Percentiles rank a stretch among this genome's conserved stretches.
These are phyloP conservation scores for Suillus subaureus DNA, from an alignment of 768 basidiomycete genomes.

Conservation along the genomic window DNA sequence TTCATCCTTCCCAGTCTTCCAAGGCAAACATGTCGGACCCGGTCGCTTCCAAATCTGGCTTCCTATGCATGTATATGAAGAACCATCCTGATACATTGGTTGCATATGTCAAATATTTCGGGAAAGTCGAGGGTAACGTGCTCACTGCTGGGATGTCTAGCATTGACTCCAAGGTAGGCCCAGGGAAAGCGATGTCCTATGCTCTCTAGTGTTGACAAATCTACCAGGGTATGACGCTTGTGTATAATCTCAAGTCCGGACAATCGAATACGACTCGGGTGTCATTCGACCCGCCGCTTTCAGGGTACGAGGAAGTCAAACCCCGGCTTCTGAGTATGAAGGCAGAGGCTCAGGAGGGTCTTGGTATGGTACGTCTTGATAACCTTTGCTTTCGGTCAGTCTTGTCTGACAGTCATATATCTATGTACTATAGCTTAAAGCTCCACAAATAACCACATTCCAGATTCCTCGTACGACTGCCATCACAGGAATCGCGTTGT, in stretches of 20 bases:
- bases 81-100: slow-evolving; percentile 72
- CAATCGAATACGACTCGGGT: slow-evolving; percentile 50
- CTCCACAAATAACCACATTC: slow-evolving; percentile 64
- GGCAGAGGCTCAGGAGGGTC: slow-evolving; percentile 72
- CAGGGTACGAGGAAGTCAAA: slow-evolving; percentile 81
- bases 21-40: slow-evolving; percentile 58
- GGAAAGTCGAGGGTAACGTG: slow-evolving; percentile 55
- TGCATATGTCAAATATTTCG: slow-evolving; percentile 51
- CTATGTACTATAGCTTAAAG: slow-evolving; percentile 48
- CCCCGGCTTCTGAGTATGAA: slow-evolving; percentile 82
- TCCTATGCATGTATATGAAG: slow-evolving; percentile 73
- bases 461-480: slow-evolving; percentile 42
- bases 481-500: slow-evolving; percentile 25
- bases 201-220: neutral
- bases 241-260: slow-evolving; percentile 57
- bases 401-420: neutral
- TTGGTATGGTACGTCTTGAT: slow-evolving; percentile 66
- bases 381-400: neutral
- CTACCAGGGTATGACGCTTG: slow-evolving; percentile 67
- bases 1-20: neutral
- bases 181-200: neutral
- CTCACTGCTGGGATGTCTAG: slow-evolving; percentile 66
- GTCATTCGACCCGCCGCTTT: slow-evolving; percentile 69
- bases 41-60: slow-evolving; percentile 49
- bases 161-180: slow-evolving; percentile 63